Evolutionary conservation across 345 rosid genomes (phyloP).

Genomic region (Excoecaria agallocha): DNA sequence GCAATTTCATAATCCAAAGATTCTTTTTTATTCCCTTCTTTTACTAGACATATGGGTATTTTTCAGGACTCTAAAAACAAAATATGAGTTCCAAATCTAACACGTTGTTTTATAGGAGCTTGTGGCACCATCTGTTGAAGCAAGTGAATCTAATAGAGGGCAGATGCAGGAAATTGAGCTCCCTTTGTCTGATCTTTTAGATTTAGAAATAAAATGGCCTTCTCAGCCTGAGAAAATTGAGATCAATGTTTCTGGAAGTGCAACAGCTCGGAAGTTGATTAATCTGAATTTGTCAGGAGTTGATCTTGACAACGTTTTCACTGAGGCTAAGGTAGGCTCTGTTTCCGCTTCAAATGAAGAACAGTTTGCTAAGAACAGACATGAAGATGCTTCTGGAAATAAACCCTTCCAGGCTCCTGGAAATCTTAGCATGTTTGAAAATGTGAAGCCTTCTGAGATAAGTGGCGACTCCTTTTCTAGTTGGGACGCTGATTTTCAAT

Average conservation of each 20-base stretch:
- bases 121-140: no score
- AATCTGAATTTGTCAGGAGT: slow-evolving; percentile 48
- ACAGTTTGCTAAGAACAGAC: slow-evolving; percentile 16
- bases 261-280: slow-evolving; percentile 24
- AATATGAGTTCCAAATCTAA: no score
- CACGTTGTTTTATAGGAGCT: no score
- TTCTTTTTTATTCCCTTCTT: no score
- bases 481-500: slow-evolving; percentile 53
- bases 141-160: no score
- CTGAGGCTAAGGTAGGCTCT: slow-evolving; percentile 35
- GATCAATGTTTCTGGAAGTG: slow-evolving; percentile 22
- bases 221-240: slow-evolving; percentile 35
- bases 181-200: slow-evolving; percentile 57
- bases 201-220: slow-evolving; percentile 67
- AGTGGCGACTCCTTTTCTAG: slow-evolving; percentile 38
- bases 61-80: no score
- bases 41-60: no score
- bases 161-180: slow-evolving; percentile 25
- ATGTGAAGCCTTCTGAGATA: slow-evolving; percentile 28
- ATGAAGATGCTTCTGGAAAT: slow-evolving; percentile 28
- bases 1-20: no score
- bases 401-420: slow-evolving; percentile 30
- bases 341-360: slow-evolving; percentile 28
- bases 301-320: slow-evolving; percentile 44
- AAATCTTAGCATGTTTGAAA: slow-evolving; percentile 38